A percentile compares a stretch with the other conserved stretches of the same genome.
Conservation (phyloP, 164 flowering plant genomes). For the Pachysandra terminalis region DNA sequence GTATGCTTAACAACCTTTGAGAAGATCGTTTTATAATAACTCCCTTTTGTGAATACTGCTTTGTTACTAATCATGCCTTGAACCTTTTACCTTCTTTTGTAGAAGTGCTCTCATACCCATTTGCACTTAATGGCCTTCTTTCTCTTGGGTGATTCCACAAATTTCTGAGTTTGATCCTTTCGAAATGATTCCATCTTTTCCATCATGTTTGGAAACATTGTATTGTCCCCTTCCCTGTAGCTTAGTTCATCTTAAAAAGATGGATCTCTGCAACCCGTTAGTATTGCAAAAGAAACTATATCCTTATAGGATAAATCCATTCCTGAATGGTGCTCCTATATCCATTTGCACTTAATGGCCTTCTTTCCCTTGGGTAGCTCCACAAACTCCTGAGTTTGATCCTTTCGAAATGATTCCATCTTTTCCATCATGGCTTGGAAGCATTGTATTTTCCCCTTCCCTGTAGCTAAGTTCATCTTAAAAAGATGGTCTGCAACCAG, state of each 20-base stretch:
- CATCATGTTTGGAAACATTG: conserved; percentile 5
- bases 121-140: not conserved
- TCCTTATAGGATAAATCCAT: too few species aligned
- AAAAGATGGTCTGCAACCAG: too few species aligned
- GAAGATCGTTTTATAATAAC: too few species aligned
- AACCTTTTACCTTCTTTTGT: not conserved
- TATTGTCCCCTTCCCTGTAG: not conserved
- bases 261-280: not conserved
- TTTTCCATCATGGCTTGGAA: too few species aligned
- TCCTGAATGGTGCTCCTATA: too few species aligned
- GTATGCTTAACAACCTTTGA: not conserved
- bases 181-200: conserved; percentile 9
- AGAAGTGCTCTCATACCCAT: conserved; percentile 1
- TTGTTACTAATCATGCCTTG: conserved; percentile 10
- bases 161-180: conserved; percentile 5
- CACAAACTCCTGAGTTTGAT: too few species aligned
- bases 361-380: too few species aligned
- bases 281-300: not conserved
- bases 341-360: too few species aligned
- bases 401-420: too few species aligned
- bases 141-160: not conserved
- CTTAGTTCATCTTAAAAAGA: not conserved
- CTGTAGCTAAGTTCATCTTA: too few species aligned
- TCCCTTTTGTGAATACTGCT: conserved; percentile 8
- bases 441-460: too few species aligned